Base-by-base conservation (phyloP, 352 stramenopile species). In the Phytophthora uliginosa region DNA sequence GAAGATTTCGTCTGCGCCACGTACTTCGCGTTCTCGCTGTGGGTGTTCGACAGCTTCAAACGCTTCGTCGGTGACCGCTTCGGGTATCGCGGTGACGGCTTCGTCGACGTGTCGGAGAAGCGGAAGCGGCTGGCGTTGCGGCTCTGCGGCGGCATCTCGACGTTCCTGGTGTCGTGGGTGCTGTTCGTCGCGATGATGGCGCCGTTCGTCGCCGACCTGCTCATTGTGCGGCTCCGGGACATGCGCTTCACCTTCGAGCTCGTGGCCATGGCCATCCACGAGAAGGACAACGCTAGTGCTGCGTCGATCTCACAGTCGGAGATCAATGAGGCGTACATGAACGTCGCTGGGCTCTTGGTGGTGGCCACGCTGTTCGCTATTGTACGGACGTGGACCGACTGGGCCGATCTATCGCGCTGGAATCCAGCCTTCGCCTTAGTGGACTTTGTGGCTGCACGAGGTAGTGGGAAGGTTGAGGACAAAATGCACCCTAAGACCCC, bases 171-270 rank as follows among this genome's bases (percentile, higher is more conserved):
- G 4, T 83, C 67, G 15, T 76, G 79, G 33, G 2, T 64, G 0
- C 64, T 87, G 5, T 84, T 84, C 51, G 40, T 76, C 1, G 34
- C 65, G 3, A 67, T 62, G 47, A 55, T 77, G 9, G 47, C 55
- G 7, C 73, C 78, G 3, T 80, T 86, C 38, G 62, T 72, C 1
- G 73, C 74, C 1, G 81, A 89, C 53, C 59, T 78, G 45, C 51
- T 87, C 51, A 63, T 88, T 17, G 55, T 91, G 31, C 74, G 71
- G 7, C 72, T 78, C 1, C 75, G 74, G 0, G 40, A 76, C 15
- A 78, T 80, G 61, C 79, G 81, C 17, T 84, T 88, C 59, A 88
- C 79, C 34, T 83, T 84, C 20, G 81, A 88, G 22, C 72, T 86
- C 17, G 71, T 88, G 13, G 59, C 54, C 0, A 79, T 74, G 61